These are phyloP conservation scores for Vanderwaltozyma polyspora DNA, from an alignment of 805 yeast species.

Conservation along the genomic window DNA sequence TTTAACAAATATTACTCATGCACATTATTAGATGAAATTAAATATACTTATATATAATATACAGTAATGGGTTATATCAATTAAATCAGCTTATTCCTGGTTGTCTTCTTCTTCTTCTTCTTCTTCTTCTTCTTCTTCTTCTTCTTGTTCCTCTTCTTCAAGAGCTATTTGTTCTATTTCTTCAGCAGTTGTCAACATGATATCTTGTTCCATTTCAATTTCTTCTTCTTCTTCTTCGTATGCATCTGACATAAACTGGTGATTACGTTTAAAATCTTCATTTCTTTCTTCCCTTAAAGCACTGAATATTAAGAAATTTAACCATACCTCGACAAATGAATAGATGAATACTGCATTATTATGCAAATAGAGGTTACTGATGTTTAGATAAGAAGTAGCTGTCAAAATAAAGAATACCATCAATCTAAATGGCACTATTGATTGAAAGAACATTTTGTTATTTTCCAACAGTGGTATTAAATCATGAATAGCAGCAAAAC, in stretches of 20 bases:
- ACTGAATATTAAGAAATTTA: slow-evolving; percentile 49
- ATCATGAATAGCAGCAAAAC: slow-evolving; percentile 39
- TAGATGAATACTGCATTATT: slow-evolving; percentile 52
- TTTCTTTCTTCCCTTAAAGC: slow-evolving; percentile 55
- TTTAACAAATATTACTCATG: too few relatives aligned
- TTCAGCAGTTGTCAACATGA: neutral
- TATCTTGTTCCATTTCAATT: slow-evolving; percentile 4
- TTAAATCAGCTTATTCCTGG: neutral
- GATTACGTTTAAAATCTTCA: slow-evolving; percentile 32
- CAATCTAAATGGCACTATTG: slow-evolving; percentile 49
- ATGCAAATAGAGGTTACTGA: slow-evolving; percentile 35
- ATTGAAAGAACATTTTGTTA: slow-evolving; percentile 41
- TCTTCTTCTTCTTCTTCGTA: slow-evolving; percentile 4
- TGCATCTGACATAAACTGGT: slow-evolving; percentile 6
- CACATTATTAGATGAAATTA: too few relatives aligned
- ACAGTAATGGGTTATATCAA: too few relatives aligned
- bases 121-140: slow-evolving; percentile 1
- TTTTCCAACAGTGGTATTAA: slow-evolving; percentile 44
- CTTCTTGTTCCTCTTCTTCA: neutral
- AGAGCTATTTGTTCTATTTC: too few relatives aligned
- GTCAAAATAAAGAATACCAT: slow-evolving; percentile 39
- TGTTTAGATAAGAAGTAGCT: slow-evolving; percentile 37
- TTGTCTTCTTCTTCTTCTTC: neutral
- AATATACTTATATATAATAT: too few relatives aligned
- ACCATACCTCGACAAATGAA: slow-evolving; percentile 58